Base-by-base conservation (phyloP, 371 early-diverging fungal genomes). In the Catenaria anguillulae region DNA sequence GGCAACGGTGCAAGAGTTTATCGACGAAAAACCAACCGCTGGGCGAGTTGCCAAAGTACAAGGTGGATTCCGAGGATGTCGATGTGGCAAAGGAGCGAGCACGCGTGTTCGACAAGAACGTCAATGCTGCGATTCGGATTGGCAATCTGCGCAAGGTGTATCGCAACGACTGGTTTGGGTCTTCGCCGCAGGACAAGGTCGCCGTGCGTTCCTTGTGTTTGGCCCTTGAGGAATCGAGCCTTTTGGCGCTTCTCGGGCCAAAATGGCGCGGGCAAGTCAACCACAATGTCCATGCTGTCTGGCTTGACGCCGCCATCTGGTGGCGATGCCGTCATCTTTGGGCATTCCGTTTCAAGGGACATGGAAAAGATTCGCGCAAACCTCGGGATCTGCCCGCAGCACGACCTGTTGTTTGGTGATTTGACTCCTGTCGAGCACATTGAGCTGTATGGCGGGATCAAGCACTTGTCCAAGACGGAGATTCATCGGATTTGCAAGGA, bases 221-320 rank as follows among this genome's bases (percentile, higher is more conserved):
- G 60, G 73, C 74, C 0, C 66, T 84, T 29, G 68, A 77, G 65
- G 82, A 85, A 64, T 81, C 81, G 37, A 81, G 79, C 60, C 71
- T 80, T 46, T 64, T 67, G 19, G 73, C 50, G 17, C 31, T 69
- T 26, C 50, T 69, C n/a, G 29, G 64, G 86, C 24, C 84, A 84
- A 65, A 86, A 86, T 68, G 86, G 86, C n/a, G 85, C 84, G 2
- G 87, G 87, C 36, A 85, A 85, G 66, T 76, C 79, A 4, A 62
- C 61, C 0, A 69, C 77, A 33, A 79, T 78, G 67, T 76, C 81
- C 64, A 83, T 83, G 67, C 71, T 87, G 23, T 78, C 79, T 17
- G 85, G 87, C 29, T 64, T 83, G 62, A 81, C 82, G 24, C 80
- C 79, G 19, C 66, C 84, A 21, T 76, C 83, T 2, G 63, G 65